Percentiles rank a stretch among this genome's conserved stretches.
Evolutionary conservation across 768 basidiomycete species (phyloP).

Genomic region (Agrocybe pediades): DNA sequence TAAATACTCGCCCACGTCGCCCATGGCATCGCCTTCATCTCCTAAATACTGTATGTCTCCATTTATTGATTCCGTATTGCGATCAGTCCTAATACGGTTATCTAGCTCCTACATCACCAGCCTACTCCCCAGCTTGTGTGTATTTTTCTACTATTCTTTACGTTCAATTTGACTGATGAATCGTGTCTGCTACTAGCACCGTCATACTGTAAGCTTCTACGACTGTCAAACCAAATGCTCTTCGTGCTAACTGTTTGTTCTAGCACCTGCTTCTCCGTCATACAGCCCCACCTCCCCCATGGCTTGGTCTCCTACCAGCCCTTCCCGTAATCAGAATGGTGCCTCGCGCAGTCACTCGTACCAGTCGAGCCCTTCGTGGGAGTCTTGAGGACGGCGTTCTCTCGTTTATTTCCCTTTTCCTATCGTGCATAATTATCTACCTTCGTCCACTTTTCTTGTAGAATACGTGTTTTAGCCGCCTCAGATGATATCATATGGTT

Average conservation of each 20-base stretch:
- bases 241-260: slow-evolving; percentile 16
- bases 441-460: slow-evolving; percentile 22
- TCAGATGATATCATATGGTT: slow-evolving; percentile 2
- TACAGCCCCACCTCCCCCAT: slow-evolving; percentile 86
- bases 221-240: too few species aligned
- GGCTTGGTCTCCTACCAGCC: slow-evolving; percentile 76
- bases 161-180: background rate
- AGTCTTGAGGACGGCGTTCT: slow-evolving; percentile 28
- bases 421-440: slow-evolving; percentile 28
- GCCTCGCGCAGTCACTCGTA: slow-evolving; percentile 43
- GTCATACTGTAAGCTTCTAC: slow-evolving; percentile 82
- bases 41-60: slow-evolving; percentile 83
- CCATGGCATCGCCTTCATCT: slow-evolving; percentile 85
- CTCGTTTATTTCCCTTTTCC: slow-evolving; percentile 13
- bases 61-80: background rate
- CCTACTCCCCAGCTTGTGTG: slow-evolving; percentile 88
- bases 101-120: slow-evolving; percentile 81
- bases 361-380: slow-evolving; percentile 54
- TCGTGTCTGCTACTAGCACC: slow-evolving; percentile 48
- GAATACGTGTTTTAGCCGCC: slow-evolving; percentile 20
- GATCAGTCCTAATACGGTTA: background rate
- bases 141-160: slow-evolving; percentile 17
- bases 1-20: slow-evolving; percentile 92
- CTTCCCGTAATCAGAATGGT: slow-evolving; percentile 64
- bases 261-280: slow-evolving; percentile 83